phyloP scores from a whole-genome alignment of 2,329 filamentous ascomycete genomes.

The Parafenestella ontariensis region DNA sequence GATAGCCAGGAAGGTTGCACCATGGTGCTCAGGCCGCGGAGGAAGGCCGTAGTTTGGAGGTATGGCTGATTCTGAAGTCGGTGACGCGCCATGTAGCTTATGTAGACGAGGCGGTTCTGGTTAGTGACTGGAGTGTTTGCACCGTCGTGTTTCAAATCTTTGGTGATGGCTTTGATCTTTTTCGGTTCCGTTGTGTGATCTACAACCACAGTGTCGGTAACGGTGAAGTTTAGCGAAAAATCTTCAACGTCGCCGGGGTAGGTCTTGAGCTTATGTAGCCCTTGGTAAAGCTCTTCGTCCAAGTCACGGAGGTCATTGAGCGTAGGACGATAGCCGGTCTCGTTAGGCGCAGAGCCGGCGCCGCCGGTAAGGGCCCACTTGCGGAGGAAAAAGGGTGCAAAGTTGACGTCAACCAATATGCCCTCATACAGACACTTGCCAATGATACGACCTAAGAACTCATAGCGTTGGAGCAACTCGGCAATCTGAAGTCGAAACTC shows the following conservation, averaged over 20 bases:
- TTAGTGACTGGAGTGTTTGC: constrained; percentile 83
- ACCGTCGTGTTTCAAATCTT: constrained; percentile 78
- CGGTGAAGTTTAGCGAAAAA: constrained; percentile 86
- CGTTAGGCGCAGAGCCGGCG: constrained; percentile 66
- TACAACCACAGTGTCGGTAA: constrained; percentile 70
- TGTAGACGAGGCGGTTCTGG: constrained; percentile 91
- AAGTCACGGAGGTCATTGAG: constrained; percentile 93
- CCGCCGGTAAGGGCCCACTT: constrained; percentile 88
- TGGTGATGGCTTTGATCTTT: constrained; percentile 68
- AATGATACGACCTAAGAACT: constrained; percentile 90
- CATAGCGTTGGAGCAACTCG: constrained; percentile 75
- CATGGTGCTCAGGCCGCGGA: constrained; percentile 83
- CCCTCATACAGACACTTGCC: constrained; percentile 98
- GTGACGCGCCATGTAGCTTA: constrained; percentile 88
- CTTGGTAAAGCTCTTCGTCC: constrained; percentile 89
- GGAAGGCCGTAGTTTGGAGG: constrained; percentile 84
- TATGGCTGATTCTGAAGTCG: constrained; percentile 81
- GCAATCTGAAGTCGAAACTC: constrained; percentile 65
- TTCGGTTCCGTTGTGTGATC: constrained; percentile 41
- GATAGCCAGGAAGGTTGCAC: constrained; percentile 92
- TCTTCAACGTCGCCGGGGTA: constrained; percentile 81
- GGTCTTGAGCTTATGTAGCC: constrained; percentile 82
- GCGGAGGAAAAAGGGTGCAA: constrained; percentile 93
- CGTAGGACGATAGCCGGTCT: constrained; percentile 82
- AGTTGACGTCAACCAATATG: constrained; percentile 89